Evolutionary conservation across 805 yeast species (phyloP).

Genomic region (Yarrowia sp.): DNA sequence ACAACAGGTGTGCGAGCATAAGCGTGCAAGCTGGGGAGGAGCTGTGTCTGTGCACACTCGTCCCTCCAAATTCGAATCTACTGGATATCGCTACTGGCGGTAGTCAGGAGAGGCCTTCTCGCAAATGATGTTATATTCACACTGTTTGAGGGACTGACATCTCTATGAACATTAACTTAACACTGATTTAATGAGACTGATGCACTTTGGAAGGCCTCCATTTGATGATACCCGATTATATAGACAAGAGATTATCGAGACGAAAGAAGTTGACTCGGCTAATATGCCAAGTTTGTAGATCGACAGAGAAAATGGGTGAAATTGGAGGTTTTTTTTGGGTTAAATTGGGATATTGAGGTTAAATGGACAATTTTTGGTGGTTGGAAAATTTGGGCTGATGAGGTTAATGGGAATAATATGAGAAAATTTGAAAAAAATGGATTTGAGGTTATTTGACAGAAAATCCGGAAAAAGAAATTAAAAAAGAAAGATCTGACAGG

Average conservation of each 20-base stretch:
- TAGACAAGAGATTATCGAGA: background rate
- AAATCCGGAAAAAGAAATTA: too few species aligned
- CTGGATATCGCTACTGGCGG: slow-evolving; percentile 20
- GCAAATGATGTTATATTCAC: slow-evolving; percentile 24
- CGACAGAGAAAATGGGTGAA: background rate
- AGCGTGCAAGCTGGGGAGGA: too few species aligned
- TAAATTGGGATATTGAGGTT: too few species aligned
- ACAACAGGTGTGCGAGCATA: background rate
- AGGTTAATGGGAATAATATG: too few species aligned
- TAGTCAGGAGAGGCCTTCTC: slow-evolving; percentile 10
- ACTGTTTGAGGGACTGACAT: slow-evolving; percentile 26
- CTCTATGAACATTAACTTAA: slow-evolving; percentile 17
- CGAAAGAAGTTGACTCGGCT: background rate
- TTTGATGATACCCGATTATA: background rate
- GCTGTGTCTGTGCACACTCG: too few species aligned
- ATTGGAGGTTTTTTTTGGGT: too few species aligned
- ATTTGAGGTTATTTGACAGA: too few species aligned
- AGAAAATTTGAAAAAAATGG: too few species aligned
- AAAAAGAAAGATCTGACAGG: too few species aligned
- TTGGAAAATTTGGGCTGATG: too few species aligned
- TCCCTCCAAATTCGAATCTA: too few species aligned
- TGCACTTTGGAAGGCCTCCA: slow-evolving; percentile 3
- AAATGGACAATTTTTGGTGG: too few species aligned
- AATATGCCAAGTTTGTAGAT: background rate
- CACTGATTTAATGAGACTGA: slow-evolving; percentile 25